Conservation (phyloP, 108 stramenopile genomes). For the Aurantiochytrium sp. region DNA sequence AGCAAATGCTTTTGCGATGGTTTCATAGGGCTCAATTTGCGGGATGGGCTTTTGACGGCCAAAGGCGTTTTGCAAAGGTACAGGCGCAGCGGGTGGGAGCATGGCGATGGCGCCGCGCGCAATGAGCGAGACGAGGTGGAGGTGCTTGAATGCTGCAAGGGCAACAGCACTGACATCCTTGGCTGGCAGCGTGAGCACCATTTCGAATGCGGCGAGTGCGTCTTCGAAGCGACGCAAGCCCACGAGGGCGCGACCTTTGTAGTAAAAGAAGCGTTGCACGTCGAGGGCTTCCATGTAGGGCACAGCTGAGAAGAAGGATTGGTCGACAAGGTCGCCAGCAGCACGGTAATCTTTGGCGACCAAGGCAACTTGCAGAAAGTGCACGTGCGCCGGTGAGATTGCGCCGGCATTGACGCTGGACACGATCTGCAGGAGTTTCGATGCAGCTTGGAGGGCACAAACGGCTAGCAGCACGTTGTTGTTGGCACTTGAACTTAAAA, state of each 20-base stretch:
- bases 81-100: background rate
- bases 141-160: background rate
- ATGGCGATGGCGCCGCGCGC: background rate
- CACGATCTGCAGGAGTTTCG: background rate
- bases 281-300: background rate
- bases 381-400: background rate
- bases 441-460: background rate
- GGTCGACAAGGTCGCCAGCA: background rate
- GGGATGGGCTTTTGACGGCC: background rate
- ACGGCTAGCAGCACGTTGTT: too few relatives aligned
- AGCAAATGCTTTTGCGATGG: background rate
- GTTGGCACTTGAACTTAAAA: too few relatives aligned
- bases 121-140: background rate
- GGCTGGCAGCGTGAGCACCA: background rate
- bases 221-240: background rate
- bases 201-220: background rate
- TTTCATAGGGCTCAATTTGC: background rate
- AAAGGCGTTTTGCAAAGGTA: background rate
- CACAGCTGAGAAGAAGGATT: background rate
- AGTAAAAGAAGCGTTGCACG: background rate
- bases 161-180: background rate
- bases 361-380: background rate
- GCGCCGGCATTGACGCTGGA: background rate
- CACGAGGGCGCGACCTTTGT: background rate
- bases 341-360: background rate